phyloP scores from a whole-genome alignment of 148 eudicot species.

The Nyssa sinensis region DNA sequence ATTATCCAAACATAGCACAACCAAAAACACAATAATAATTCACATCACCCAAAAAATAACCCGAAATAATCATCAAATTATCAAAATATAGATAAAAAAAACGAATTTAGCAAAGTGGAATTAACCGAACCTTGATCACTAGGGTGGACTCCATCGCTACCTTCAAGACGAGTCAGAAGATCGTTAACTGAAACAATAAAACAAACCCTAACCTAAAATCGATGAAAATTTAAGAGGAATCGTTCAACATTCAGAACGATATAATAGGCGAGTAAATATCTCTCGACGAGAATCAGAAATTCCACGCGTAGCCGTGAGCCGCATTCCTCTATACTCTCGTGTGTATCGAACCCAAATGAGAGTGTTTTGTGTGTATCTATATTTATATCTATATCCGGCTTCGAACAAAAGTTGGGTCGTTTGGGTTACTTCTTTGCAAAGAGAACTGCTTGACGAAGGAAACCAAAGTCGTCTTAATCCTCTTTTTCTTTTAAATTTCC shows the following conservation, averaged over 20 bases:
- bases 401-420: background rate
- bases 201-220: conserved; percentile 29
- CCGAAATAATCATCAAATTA: background rate
- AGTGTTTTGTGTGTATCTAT: background rate
- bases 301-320: conserved; percentile 45
- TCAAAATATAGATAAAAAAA: background rate
- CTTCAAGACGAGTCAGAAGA: background rate
- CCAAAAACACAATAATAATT: background rate
- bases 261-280: background rate
- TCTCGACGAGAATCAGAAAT: background rate
- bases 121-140: conserved; percentile 58
- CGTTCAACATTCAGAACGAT: background rate
- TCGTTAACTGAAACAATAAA: background rate
- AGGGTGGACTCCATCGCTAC: conserved; percentile 49
- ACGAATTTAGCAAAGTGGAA: background rate
- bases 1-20: background rate
- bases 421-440: conserved; percentile 31
- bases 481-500: too few species aligned
- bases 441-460: conserved; percentile 31
- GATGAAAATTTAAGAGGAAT: background rate
- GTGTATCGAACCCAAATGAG: too few species aligned
- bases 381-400: background rate
- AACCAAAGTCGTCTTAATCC: background rate
- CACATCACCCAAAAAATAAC: too few species aligned
- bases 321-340: conserved; percentile 17